Evolutionary conservation across 1,284 basidiomycete species (phyloP), one percentile per base, ranked within the genome.

Genomic region (Tetrapyrgos nigripes): DNA sequence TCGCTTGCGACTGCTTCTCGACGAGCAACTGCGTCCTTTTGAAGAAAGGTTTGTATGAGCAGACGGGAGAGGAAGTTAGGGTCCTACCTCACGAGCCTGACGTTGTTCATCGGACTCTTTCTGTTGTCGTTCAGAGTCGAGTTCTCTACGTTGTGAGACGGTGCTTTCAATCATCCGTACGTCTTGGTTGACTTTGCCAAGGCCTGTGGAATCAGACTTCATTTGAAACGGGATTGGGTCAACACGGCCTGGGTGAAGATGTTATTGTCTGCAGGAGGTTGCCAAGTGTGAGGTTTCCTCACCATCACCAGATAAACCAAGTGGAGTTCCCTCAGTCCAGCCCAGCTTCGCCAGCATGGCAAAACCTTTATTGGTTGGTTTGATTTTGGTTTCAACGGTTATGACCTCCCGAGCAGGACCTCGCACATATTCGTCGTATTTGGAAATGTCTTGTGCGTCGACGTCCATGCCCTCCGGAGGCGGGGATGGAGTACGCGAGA

Each of bases 141-240:
- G 74, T 53, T 78, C 87, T 14, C 91, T 85, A 23, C 92, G 84
- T 65, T 92, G 89, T 5, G 91, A 87, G 24, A 92, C 91, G 3
- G 92, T 92, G 1, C 87, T 86, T 69, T 93, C 91, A 55, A 92
- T 90, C 85, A 93, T 89, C 43, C 84, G 83, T 48, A 88, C 82
- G 70, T 94, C 92, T 68, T 92, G 89, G 57, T 72, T 87, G 4
- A 79, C 79, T 69, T 93, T 93, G 19, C 92, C 92, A 10, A 94
- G 79, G 9, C 92, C 92, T 24, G 88, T 89, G 47, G 83, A 76
- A 67, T 93, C 92, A 35, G 80, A 81, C 71, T 93, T 93, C 64
- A 92, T 77, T 58, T 87, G 80, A 70, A 93, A 93, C 4, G 92
- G 91, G 29, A 94, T 79, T 2, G 92, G 92, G 50, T 93, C 91